Base-by-base conservation (phyloP, 768 basidiomycete species). In the Nevesoporus exiguus region DNA sequence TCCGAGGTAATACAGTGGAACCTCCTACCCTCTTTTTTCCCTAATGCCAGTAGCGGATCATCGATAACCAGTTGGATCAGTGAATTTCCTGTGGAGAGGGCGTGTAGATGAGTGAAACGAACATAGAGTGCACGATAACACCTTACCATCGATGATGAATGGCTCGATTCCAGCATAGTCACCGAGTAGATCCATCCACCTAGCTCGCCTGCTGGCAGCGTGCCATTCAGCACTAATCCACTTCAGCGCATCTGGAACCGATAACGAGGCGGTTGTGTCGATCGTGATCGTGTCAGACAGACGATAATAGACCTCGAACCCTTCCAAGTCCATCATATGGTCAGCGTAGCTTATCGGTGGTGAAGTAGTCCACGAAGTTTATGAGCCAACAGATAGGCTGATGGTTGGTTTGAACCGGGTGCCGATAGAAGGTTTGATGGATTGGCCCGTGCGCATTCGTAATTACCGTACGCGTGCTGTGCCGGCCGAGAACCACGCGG, bases 121-220 rank as follows among this genome's bases (percentile, higher is more conserved):
- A 17, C 2, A 34, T 24, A 25, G 37, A n/a, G 24, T 21, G 19
- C 41, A 33, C 19, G 30, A 49, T 1, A 39, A 58, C 63, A 34
- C 51, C 25, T 17, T 64, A 81, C 85, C 85, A 65, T 87, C 84
- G 53, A 88, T 72, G 37, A 86, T 61, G 61, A 88, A 88, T 15
- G 76, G 75, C 62, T 88, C 86, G 33, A 64, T 76, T 1, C 86
- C 86, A 21, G 82, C 85, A 64, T 86, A 88, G 61, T 86, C 86
- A 4, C 85, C 84, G 27, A 88, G 68, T 9, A 88, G 72, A 65
- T 88, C 86, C 85, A 88, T 86, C 81, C 79, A 81, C 52, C 80
- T 64, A 13, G 74, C 76, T 25, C 63, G 55, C 53, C 73, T 69
- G 62, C 67, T 70, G 25, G 67, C 64, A 27, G 65, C 57, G 55